A percentile compares a stretch with the other conserved stretches of the same genome.
Conservation (phyloP, 441 rosid species). For the Sinapis alba region DNA sequence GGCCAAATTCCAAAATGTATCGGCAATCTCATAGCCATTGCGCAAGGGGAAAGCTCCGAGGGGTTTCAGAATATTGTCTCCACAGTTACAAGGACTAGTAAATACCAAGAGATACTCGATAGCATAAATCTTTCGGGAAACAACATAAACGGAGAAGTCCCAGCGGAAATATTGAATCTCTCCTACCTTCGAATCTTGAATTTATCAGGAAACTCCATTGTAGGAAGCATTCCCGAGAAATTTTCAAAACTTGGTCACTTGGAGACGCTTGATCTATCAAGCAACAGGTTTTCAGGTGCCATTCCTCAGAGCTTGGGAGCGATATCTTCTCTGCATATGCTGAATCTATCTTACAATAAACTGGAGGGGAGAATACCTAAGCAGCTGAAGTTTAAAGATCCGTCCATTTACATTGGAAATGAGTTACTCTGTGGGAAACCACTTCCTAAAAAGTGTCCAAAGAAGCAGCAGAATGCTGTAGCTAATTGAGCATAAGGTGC, state of each 20-base stretch:
- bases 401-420: constrained; percentile 47
- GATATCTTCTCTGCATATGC: constrained; percentile 31
- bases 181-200: constrained; percentile 43
- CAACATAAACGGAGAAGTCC: constrained; percentile 51
- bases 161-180: constrained; percentile 49
- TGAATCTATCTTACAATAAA: constrained; percentile 49
- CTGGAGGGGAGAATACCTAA: constrained; percentile 48
- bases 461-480: constrained; percentile 12
- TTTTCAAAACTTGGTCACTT: constrained; percentile 40
- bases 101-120: constrained; percentile 34
- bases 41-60: constrained; percentile 23
- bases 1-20: constrained; percentile 58
- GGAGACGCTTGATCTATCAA: constrained; percentile 59
- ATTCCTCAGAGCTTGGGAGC: constrained; percentile 49
- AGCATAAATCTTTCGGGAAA: constrained; percentile 56
- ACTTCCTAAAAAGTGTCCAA: constrained; percentile 28
- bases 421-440: constrained; percentile 39
- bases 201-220: constrained; percentile 47
- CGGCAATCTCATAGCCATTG: constrained; percentile 46
- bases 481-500: neutral
- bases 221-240: constrained; percentile 41
- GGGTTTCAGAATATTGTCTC: constrained; percentile 41
- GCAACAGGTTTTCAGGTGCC: constrained; percentile 38
- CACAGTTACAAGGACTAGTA: constrained; percentile 46
- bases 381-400: constrained; percentile 44